Evolutionary conservation across 768 basidiomycete species (phyloP), one percentile per base, ranked within the genome.

Genomic region (Auricularia auricula-judae): DNA sequence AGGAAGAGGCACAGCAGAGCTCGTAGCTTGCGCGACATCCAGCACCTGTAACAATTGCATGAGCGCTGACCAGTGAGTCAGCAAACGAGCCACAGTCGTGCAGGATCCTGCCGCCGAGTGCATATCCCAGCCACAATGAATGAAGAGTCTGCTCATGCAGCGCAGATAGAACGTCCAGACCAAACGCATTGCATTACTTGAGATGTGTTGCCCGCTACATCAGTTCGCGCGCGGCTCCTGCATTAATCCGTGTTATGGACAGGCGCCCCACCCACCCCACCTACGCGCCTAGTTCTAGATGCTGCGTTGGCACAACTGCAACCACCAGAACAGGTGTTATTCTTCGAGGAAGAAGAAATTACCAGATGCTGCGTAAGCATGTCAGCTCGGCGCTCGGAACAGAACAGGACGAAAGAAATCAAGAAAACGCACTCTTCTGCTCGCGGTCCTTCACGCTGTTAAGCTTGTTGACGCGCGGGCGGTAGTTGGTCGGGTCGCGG

Each of bases 311-410:
- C 14, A 21, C 47, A 51, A 51, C 18, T 11, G 21, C 47, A 21
- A 5, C 47, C 21, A 21, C 47, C 14, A 51, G 47, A 21, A 51
- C 47, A 51, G 47, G 18, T 51, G 14, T 51, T 51, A 51, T 51
- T 92, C 90, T 74, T 93, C 91, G 16, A 93, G 83, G 88, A 93
- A 93, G 84, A 93, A 93, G 76, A 93, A 93, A 74, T 91, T 93
- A 33, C 91, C 91, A 64, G 87, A 77, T 62, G 79, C 91, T 92
- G 71, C 18, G 59, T 71, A 66, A 58, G 23, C 44, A 56, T 51
- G 65, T 5, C 64, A 23, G 58, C 67, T 51, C 29, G 29, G 29
- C 29, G 29, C 29, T 29, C 29, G 66, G 62, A 68, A 47, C 16
- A 66, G 62, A 62, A 11, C 56, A 54, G 53, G 61, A 64, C 29